phyloP scores from a whole-genome alignment of 352 stramenopile species.

The Blastocystis sp. region DNA sequence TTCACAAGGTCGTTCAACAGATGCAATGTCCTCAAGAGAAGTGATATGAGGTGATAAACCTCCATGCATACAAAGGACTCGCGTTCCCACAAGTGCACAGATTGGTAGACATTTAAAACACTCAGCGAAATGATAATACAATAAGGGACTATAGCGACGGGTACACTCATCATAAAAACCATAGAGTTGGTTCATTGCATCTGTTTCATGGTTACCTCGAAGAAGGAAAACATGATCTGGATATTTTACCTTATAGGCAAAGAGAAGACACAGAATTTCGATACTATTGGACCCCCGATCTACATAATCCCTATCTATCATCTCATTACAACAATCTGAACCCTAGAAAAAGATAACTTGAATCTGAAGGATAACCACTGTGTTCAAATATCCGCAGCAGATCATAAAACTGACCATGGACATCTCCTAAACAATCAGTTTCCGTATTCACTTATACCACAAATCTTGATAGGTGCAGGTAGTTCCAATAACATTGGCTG shows the following conservation, averaged over 20 bases:
- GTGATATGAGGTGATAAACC: slow-evolving; percentile 83
- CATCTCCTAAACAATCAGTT: slow-evolving; percentile 74
- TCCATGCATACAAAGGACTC: slow-evolving; percentile 79
- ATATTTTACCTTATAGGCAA: slow-evolving; percentile 70
- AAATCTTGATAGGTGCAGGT: slow-evolving; percentile 96
- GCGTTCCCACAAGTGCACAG: slow-evolving; percentile 50
- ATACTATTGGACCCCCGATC: slow-evolving; percentile 71
- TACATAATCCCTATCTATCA: slow-evolving; percentile 71
- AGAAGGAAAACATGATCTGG: slow-evolving; percentile 70
- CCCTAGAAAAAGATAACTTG: slow-evolving; percentile 95
- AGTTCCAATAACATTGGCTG: slow-evolving; percentile 98
- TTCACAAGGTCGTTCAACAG: slow-evolving; percentile 79
- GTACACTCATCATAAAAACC: slow-evolving; percentile 70
- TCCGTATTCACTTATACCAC: slow-evolving; percentile 74
- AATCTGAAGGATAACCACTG: slow-evolving; percentile 85
- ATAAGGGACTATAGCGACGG: slow-evolving; percentile 67
- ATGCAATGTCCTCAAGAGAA: slow-evolving; percentile 79
- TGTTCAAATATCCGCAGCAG: slow-evolving; percentile 90
- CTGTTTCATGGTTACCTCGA: slow-evolving; percentile 71
- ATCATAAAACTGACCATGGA: slow-evolving; percentile 98
- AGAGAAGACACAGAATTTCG: slow-evolving; percentile 70
- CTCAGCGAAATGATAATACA: slow-evolving; percentile 68
- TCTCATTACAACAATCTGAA: slow-evolving; percentile 45
- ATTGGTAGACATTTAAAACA: slow-evolving; percentile 71
- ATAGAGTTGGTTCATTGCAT: slow-evolving; percentile 70